Evolutionary conservation across 441 rosid species (phyloP).

Genomic region (Melianthus villosus): DNA sequence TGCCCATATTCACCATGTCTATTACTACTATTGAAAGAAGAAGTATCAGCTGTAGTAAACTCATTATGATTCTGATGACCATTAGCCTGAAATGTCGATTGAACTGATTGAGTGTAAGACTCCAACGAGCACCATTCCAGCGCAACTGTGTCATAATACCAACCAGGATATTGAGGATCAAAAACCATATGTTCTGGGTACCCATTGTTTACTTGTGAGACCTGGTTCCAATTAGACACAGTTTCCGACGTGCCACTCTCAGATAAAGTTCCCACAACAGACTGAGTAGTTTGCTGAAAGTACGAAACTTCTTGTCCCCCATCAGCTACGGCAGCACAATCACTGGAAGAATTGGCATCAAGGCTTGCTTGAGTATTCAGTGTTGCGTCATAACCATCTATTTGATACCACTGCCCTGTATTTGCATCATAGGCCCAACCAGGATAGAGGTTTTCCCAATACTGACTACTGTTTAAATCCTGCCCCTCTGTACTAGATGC

Average conservation of each 20-base stretch:
- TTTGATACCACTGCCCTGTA: constrained; percentile 79
- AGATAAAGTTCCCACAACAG: constrained; percentile 26
- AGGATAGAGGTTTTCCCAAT: constrained; percentile 77
- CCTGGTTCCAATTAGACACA: constrained; percentile 54
- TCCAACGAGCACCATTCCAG: constrained; percentile 63
- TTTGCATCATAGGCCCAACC: constrained; percentile 79
- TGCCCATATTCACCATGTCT: constrained; percentile 24
- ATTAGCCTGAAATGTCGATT: constrained; percentile 27
- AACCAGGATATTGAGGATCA: constrained; percentile 85
- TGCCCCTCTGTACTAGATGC: constrained; percentile 28
- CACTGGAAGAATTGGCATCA: constrained; percentile 16
- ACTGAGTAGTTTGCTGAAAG: constrained; percentile 40
- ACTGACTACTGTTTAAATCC: constrained; percentile 34
- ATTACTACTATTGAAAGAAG: constrained; percentile 17
- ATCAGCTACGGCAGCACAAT: constrained; percentile 25
- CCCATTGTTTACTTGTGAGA: constrained; percentile 39
- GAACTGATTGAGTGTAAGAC: constrained; percentile 42
- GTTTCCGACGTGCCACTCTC: constrained; percentile 35
- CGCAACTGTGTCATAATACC: constrained; percentile 65
- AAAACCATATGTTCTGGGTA: constrained; percentile 82
- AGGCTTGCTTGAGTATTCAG: constrained; percentile 18
- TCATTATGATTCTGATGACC: constrained; percentile 41
- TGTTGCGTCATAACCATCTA: constrained; percentile 25
- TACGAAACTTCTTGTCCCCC: constrained; percentile 36
- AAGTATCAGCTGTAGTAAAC: constrained; percentile 16